phyloP scores from a whole-genome alignment of 2,329 filamentous ascomycete species.

The Aspergillus ruber region DNA sequence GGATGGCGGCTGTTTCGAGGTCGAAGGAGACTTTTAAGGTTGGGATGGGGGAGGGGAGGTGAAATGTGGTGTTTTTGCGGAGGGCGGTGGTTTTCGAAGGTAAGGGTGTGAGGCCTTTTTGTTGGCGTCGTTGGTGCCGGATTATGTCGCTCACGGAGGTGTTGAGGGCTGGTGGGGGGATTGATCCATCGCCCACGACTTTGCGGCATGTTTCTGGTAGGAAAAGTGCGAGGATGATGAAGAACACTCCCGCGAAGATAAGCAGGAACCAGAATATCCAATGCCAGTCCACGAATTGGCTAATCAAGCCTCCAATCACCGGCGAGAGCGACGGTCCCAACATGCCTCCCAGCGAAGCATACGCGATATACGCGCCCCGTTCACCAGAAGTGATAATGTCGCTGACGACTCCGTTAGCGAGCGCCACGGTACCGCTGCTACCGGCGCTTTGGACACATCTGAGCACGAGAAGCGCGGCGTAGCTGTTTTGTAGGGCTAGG shows the following conservation, averaged over 20 bases:
- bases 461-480: conserved; percentile 32
- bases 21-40: conserved; percentile 31
- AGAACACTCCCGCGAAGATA: conserved; percentile 45
- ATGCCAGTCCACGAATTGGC: conserved; percentile 59
- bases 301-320: conserved; percentile 58
- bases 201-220: conserved; percentile 48
- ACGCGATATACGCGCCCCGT: conserved; percentile 52
- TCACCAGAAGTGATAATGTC: conserved; percentile 50
- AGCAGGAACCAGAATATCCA: conserved; percentile 62
- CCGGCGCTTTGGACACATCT: conserved; percentile 38
- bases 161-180: conserved; percentile 19
- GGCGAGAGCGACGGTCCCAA: conserved; percentile 47
- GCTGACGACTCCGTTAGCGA: conserved; percentile 34
- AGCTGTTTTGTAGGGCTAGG: conserved; percentile 32
- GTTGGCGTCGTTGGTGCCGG: conserved; percentile 15
- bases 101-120: conserved; percentile 3
- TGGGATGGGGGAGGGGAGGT: conserved; percentile 33
- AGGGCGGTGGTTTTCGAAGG: conserved; percentile 5
- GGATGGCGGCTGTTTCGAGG: conserved; percentile 30
- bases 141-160: conserved; percentile 16
- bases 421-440: conserved; percentile 36
- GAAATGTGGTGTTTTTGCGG: conserved; percentile 14
- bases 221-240: conserved; percentile 50
- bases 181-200: conserved; percentile 33
- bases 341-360: conserved; percentile 45